Evolutionary conservation across 257 asterid species (phyloP), one percentile per base, ranked within the genome.

Genomic region (Vinca minor): DNA sequence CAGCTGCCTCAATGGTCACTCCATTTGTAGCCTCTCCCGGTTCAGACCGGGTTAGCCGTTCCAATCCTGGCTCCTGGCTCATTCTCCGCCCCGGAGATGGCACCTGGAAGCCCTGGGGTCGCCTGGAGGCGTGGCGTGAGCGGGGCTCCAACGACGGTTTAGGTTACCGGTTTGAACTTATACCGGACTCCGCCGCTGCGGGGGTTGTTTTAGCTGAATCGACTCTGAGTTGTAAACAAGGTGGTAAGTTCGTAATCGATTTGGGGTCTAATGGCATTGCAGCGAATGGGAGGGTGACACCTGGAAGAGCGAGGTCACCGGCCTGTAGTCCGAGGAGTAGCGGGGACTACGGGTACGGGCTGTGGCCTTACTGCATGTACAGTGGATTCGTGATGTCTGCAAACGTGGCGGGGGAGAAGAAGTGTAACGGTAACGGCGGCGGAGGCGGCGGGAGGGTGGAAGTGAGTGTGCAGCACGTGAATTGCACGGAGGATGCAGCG

Each of bases 81-180:
- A 85, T 91, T 68, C 94, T 91, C 38, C 87, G 95, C 11, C 96
- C 92, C 0, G 94, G 90, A 0, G 90, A 88, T 0, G 75, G 84
- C 34, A 91, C 98, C 2, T 91, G 98, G 98, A 86, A 86, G 75
- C 98, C 98, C 0, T 88, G 98, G 98, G 98, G 96, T 15, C 81
- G 96, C 15, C 88, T 91, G 0, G 98, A 91, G 82, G 95, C 96
- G 0, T 91, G 98, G 98, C 94, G 98, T 0, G 98, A 91, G 69
- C 94, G 96, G 0, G 92, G 96, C 39, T 64, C 94, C 0, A 35
- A 73, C 0, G 95, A 84, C 4, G 89, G 89, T 0, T 69, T 91
- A 0, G 96, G 98, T 3, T 86, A 79, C 59, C 69, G 96, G 5
- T 91, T 91, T 46, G 96, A 88, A 35, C 81, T 91, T 18, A 86